Base-by-base conservation (phyloP, 768 basidiomycete species). In the Dentipellis sp. region DNA sequence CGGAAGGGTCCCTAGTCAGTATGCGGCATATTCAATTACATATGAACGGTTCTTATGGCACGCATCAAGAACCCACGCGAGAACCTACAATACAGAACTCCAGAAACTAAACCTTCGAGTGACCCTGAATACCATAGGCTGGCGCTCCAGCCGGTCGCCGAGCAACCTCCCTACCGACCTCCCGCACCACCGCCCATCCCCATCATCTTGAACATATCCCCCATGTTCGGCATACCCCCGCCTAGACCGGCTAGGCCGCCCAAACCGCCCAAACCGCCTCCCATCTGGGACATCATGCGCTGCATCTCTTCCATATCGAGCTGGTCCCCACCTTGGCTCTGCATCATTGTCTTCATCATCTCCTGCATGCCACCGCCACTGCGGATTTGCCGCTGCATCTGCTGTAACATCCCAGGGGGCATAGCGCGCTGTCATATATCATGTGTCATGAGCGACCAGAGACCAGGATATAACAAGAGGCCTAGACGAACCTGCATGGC, bases 271-370 rank as follows among this genome's bases (percentile, higher is more conserved):
- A 50, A 21, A 23, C 74, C 71, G 54, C 65, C 71, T n/a, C 89
- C 91, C 87, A 92, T 90, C 56, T 86, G 84, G 52, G 81, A 71
- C 89, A 94, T 94, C 87, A 91, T 91, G 87, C 91, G 80, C 72
- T 93, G 90, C 90, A 94, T 92, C 69, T 95, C 92, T 58, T 91
- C 88, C 88, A 95, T 89, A 65, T 94, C 92, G 53, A 86, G 75
- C 66, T 92, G 84, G 64, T 94, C 94, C 10, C 90, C 90, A 54
- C 89, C 91, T 63, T 90, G 85, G 10, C 92, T 90, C 64, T 93
- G 91, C 89, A 97, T 94, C 91, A 97, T 94, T 23, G 88, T 86
- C 67, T 88, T 90, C 93, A 95, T 93, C 92, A 95, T 95, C 64
- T 95, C 93, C 68, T 94, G 90, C 84, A 97, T 88, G 47, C 91